These are phyloP conservation scores for Globisporangium mamillatum DNA, from an alignment of 352 stramenopile species.

Conservation along the genomic window DNA sequence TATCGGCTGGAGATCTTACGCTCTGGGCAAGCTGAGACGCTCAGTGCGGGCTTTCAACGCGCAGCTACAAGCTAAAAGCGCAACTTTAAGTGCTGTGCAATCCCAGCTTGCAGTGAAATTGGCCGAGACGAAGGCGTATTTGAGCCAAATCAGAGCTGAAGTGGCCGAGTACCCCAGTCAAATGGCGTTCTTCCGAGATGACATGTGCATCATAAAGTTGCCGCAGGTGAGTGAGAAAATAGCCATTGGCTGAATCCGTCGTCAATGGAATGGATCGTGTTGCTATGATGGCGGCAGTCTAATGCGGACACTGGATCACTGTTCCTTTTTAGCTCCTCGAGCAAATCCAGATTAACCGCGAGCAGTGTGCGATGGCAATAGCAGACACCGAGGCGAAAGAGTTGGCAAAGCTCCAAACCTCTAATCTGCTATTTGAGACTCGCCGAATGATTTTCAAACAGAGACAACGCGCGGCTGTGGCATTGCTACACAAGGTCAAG, in stretches of 20 bases:
- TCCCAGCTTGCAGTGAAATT: slow-evolving; percentile 5
- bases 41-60: neutral
- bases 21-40: neutral
- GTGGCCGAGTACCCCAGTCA: slow-evolving; percentile 4
- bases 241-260: neutral
- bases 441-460: slow-evolving; percentile 11
- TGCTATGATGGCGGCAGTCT: too few species aligned
- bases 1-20: slow-evolving; percentile 26
- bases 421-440: neutral
- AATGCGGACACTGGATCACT: neutral
- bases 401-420: neutral
- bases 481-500: slow-evolving; percentile 8
- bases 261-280: too few species aligned
- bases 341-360: slow-evolving; percentile 14
- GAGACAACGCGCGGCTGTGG: slow-evolving; percentile 17
- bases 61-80: neutral
- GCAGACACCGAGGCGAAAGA: slow-evolving; percentile 26
- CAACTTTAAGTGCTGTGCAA: neutral
- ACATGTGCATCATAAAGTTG: slow-evolving; percentile 19
- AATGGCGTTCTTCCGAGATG: slow-evolving; percentile 15
- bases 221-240: slow-evolving; percentile 7
- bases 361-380: slow-evolving; percentile 23
- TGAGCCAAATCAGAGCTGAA: slow-evolving; percentile 1
- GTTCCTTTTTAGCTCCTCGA: slow-evolving; percentile 1
- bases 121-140: neutral